These are phyloP conservation scores for Stipa capillata DNA, from an alignment of 176 grass and related monocot genomes.

Conservation along the genomic window DNA sequence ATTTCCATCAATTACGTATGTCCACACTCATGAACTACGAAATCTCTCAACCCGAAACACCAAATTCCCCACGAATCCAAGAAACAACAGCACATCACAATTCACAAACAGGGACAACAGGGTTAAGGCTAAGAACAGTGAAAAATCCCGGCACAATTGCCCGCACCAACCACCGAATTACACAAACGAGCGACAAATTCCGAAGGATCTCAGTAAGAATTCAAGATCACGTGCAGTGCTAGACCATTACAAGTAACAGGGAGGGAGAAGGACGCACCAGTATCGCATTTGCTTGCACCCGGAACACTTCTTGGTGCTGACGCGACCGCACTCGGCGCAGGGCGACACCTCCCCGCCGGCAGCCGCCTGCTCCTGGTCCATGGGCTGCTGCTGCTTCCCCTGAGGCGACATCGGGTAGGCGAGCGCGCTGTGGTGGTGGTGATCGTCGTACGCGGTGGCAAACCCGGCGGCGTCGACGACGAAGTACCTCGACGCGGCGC, in stretches of 20 bases:
- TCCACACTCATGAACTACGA: neutral
- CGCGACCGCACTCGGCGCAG: constrained; percentile 56
- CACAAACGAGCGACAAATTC: neutral
- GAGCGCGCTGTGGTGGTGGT: constrained; percentile 1
- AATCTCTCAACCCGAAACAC: neutral
- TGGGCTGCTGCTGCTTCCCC: constrained; percentile 8
- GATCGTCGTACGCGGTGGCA: constrained; percentile 40
- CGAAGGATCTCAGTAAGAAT: neutral
- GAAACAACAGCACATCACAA: neutral
- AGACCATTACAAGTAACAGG: neutral
- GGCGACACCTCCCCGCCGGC: neutral
- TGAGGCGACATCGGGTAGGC: constrained; percentile 12
- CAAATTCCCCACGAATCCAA: neutral
- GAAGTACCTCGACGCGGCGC: constrained; percentile 77
- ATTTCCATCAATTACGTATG: neutral
- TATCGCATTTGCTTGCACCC: constrained; percentile 77
- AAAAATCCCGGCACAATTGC: neutral
- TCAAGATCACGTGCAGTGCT: neutral
- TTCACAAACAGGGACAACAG: neutral
- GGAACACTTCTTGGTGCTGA: constrained; percentile 58
- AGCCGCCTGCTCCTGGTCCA: neutral
- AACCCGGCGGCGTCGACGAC: constrained; percentile 71
- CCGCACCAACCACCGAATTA: neutral
- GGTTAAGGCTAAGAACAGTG: neutral
- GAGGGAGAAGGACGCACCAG: constrained; percentile 44